phyloP scores from a whole-genome alignment of 441 rosid genomes.

The Adansonia madagascariensis region DNA sequence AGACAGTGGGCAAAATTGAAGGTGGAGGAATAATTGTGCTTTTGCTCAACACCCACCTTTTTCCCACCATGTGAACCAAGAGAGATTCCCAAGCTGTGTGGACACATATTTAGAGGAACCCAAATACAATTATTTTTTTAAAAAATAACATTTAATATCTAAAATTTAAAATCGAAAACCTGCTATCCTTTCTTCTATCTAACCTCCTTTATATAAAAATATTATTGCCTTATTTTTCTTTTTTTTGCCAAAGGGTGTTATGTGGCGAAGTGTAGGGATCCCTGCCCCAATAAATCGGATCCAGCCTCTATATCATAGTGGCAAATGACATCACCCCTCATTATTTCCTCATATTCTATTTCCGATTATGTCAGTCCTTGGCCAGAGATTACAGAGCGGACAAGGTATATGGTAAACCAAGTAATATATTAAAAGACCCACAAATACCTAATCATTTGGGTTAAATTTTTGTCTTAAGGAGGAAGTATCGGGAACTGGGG shows the following conservation, averaged over 20 bases:
- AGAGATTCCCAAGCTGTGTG: slow-evolving; percentile 42
- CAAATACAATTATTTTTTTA: neutral
- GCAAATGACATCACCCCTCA: slow-evolving; percentile 44
- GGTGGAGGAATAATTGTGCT: slow-evolving; percentile 19
- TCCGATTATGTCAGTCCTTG: slow-evolving; percentile 35
- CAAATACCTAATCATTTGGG: slow-evolving; percentile 27
- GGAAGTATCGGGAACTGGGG: neutral
- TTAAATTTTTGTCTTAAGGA: neutral
- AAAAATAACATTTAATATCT: too few relatives aligned
- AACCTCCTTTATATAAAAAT: too few relatives aligned
- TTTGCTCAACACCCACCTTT: neutral
- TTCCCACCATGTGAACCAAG: slow-evolving; percentile 33
- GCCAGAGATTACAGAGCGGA: slow-evolving; percentile 1
- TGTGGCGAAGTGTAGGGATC: slow-evolving; percentile 35
- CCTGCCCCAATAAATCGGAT: slow-evolving; percentile 20
- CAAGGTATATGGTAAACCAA: slow-evolving; percentile 13
- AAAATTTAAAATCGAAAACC: too few relatives aligned
- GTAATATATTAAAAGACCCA: slow-evolving; percentile 18
- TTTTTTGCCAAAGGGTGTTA: slow-evolving; percentile 11
- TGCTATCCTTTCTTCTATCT: too few relatives aligned
- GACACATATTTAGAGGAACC: slow-evolving; percentile 34
- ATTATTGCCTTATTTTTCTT: neutral
- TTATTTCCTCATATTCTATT: slow-evolving; percentile 26
- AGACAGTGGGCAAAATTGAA: neutral
- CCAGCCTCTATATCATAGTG: slow-evolving; percentile 31